Evolutionary conservation across 148 eudicot species (phyloP), one percentile per base, ranked within the genome.

Genomic region (Vaccinium myrtillus): DNA sequence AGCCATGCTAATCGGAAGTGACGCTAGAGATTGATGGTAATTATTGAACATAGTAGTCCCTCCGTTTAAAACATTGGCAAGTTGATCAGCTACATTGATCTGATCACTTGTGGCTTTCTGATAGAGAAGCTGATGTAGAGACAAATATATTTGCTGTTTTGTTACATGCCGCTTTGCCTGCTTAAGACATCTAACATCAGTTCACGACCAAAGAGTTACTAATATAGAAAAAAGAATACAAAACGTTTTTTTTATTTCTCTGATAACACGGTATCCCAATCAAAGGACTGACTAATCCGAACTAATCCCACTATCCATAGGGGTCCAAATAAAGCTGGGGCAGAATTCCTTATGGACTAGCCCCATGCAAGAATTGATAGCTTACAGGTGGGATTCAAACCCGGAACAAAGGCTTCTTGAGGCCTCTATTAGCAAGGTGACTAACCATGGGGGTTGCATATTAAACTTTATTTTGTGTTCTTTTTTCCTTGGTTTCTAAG

Each of bases 61-160:
- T 32, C 82, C 85, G 74, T 84, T 81, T 50, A 82, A 59, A 78
- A 23, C 39, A 67, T 88, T 78, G 50, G 75, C 79, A 75, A 81
- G 83, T 83, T 86, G 85, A 77, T 80, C 81, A 16, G 36, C 75
- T 59, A 50, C 27, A 59, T 81, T 84, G 32, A 81, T 55, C 67
- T 82, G 30, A n/a, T 63, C 83, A 19, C 80, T 89, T 13, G 91
- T 70, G 48, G 83, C 83, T 39, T 87, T 88, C 74, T 88, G 90
- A 65, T 88, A 90, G 78, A 94, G 85, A 69, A 91, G 90, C 85
- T 94, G 99, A 88, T 92, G 90, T 63, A 96, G 98, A 25, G 97
- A 90, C 43, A 91, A 67, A 80, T 93, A 92, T 71, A 96, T 92
- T 65, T 96, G 94, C 89, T 91, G 91, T 82, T 98, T 93, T 5